A percentile compares a stretch with the other conserved stretches of the same genome.
Evolutionary conservation across 176 grass and related monocot genomes (phyloP).

Genomic region (Ampelocalamus luodianensis): DNA sequence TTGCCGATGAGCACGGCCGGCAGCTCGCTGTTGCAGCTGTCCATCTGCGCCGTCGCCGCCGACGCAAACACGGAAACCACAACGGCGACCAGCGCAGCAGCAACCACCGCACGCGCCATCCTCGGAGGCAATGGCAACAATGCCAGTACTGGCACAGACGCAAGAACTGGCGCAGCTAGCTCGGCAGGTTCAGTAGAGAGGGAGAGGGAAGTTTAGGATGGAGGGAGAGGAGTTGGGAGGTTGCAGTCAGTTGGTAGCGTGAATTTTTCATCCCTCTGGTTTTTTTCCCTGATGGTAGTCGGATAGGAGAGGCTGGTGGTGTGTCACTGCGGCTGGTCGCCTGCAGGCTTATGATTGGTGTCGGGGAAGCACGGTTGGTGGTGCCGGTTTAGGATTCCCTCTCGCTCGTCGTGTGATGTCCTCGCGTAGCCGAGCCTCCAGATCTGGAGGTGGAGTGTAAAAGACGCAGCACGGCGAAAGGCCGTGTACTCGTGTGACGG

Average conservation of each 20-base stretch:
- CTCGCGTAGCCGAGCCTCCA: conserved; percentile 15
- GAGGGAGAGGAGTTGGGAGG: conserved; percentile 35
- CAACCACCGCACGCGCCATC: conserved; percentile 18
- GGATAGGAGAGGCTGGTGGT: conserved; percentile 11
- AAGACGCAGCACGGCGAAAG: not conserved
- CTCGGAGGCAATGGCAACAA: not conserved
- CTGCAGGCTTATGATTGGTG: conserved; percentile 39
- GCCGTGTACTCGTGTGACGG: not conserved
- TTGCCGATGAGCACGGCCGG: conserved; percentile 59
- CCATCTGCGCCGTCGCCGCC: conserved; percentile 51
- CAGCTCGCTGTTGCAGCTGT: conserved; percentile 60
- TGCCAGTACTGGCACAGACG: not conserved
- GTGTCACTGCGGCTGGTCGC: conserved; percentile 40
- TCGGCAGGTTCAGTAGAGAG: not conserved
- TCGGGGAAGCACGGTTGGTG: conserved; percentile 36
- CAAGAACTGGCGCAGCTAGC: not conserved
- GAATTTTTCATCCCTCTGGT: not conserved
- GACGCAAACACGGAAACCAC: conserved; percentile 21
- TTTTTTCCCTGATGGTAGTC: not conserved
- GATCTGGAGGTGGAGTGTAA: conserved; percentile 61
- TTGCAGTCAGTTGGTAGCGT: conserved; percentile 54
- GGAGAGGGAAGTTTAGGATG: conserved; percentile 36
- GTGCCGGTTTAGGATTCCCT: conserved; percentile 50
- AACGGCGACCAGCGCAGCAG: conserved; percentile 15
- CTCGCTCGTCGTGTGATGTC: conserved; percentile 6